Evolutionary conservation across 2,329 filamentous ascomycete genomes (phyloP), one percentile per base, ranked within the genome.

Genomic region (Helotiales sp.): DNA sequence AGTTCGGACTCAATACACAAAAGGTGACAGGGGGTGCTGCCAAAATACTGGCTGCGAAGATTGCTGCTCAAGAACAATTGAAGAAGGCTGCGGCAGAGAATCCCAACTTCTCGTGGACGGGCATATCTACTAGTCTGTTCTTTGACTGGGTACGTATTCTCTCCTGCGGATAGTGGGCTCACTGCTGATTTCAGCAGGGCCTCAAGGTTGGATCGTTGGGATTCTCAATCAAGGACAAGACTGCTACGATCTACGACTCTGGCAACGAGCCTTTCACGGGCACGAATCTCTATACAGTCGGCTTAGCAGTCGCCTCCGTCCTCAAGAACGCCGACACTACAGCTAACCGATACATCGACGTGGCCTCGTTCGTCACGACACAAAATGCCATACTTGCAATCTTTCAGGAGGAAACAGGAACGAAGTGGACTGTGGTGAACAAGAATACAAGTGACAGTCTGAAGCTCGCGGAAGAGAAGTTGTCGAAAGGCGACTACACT

Each of bases 221-320:
- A 43, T 81, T 88, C 67, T 80, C 87, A 66, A 73, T 84, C 49
- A 69, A 79, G 10, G 78, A 78, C 34, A 84, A 83, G 68, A 85
- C 80, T 0, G 85, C 83, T 0, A 84, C 79, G 0, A 70, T 80
- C 43, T 77, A 70, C 61, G 75, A 77, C 63, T 74, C 74, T 11
- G 78, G 78, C 11, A 70, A 75, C 24, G 66, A 70, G 11, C 61
- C 62, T 4, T 73, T 70, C 62, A 59, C 57, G 3, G 59, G 59
- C 17, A 69, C 66, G 11, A 73, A 64, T 43, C 55, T 80, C 6
- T 61, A 66, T 10, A 74, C 75, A 3, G 74, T 78, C 2, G 79
- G 77, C 6, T 72, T 75, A 26, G 73, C 76, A 28, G 68, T 80
- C 2, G 77, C 75, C 13, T 73, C 73, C 7, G 65, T 79, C 6